Evolutionary conservation across 78 protist genomes (phyloP).

Genomic region (Dictyostelium citrinum): DNA sequence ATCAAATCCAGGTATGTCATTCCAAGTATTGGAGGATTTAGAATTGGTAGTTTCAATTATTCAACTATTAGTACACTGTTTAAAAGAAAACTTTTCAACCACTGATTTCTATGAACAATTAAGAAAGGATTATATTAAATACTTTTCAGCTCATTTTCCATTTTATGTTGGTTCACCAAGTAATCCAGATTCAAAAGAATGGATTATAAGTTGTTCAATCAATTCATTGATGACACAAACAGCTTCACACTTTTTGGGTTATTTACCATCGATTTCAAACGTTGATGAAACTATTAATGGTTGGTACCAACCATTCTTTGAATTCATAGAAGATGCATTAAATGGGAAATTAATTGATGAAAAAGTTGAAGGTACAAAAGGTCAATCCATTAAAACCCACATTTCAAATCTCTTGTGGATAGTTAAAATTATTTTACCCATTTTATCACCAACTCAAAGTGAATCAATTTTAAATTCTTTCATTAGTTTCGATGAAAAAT

Average conservation of each 20-base stretch:
- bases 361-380: neutral
- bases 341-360: constrained; percentile 27
- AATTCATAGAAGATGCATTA: constrained; percentile 25
- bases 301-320: constrained; percentile 1
- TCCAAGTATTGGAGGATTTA: constrained; percentile 5
- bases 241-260: neutral
- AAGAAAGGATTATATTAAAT: constrained; percentile 31
- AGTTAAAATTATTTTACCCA: constrained; percentile 7
- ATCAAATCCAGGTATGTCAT: constrained; percentile 23
- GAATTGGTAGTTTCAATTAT: constrained; percentile 17
- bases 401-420: constrained; percentile 29
- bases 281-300: neutral
- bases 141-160: constrained; percentile 46
- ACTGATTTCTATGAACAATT: neutral
- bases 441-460: neutral
- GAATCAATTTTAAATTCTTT: constrained; percentile 14
- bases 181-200: constrained; percentile 68
- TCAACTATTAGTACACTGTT: neutral
- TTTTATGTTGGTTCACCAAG: constrained; percentile 19
- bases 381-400: constrained; percentile 4
- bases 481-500: constrained; percentile 51
- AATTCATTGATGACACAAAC: constrained; percentile 38
- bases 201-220: constrained; percentile 11
- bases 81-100: neutral
- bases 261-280: neutral